Base-by-base conservation (phyloP, 1,139 yeast species). In the Sugiyamaella neomexicana region DNA sequence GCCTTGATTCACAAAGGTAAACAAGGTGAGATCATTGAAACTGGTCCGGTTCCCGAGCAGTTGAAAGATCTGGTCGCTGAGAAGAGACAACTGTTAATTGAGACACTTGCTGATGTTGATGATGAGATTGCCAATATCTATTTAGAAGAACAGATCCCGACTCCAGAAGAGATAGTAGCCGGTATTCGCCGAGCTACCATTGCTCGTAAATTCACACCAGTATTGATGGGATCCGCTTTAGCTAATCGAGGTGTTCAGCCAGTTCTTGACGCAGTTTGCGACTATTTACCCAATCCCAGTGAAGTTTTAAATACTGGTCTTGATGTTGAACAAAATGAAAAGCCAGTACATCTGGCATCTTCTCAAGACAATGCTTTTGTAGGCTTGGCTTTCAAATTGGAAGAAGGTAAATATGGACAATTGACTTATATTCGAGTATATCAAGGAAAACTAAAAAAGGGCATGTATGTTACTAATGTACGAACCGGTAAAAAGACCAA, bases 391-490 rank as follows among this genome's bases (percentile, higher is more conserved):
- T 93, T 93, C 81, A 93, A 93, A 76, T 83, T 93, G 62, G 99
- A 93, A 77, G 99, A 93, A 76, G 98, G 99, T 62, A 87, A 89
- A 68, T 93, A 89, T 69, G 99, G 99, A 62, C 99, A 93, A 76
- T 81, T 93, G 67, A 93, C 99, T 43, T 93, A 93, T 72, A 83
- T 93, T 68, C 85, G 99, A 72, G 97, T 93, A 29, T 93, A 93
- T 74, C 99, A 93, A 76, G 99, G 99, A 67, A 84, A 83, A 67
- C 78, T 93, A 72, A 88, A 83, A 75, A 93, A 91, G 73, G 99
- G 99, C 62, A 78, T 85, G 65, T 87, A 85, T 75, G 88, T 93
- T 74, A 83, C 85, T 60, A 96, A 95, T 70, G 86, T 89, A 62
- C 90, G 93, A 73, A 81, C 95, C 38, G 97, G 97, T 58, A 93